These are phyloP conservation scores for Candida alai DNA, from an alignment of 805 yeast species.

Conservation along the genomic window DNA sequence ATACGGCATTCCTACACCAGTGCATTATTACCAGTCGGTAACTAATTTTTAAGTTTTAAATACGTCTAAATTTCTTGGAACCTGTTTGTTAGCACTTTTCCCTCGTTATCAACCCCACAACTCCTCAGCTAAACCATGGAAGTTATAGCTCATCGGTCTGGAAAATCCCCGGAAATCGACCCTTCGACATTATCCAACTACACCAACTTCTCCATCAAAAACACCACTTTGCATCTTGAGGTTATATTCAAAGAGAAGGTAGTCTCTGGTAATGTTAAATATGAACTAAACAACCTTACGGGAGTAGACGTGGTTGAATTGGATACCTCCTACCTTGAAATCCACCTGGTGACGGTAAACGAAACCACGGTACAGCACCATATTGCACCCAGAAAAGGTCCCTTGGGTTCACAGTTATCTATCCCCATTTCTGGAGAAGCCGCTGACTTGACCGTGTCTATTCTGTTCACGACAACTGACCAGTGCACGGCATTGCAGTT, in stretches of 20 bases:
- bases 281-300: conserved; percentile 33
- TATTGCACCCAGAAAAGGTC: conserved; percentile 42
- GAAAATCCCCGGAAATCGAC: conserved; percentile 60
- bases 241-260: conserved; percentile 52
- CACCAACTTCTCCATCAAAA: conserved; percentile 42
- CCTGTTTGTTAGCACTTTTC: too few species aligned
- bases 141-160: too few species aligned
- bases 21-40: too few species aligned
- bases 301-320: conserved; percentile 43
- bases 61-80: too few species aligned
- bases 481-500: conserved; percentile 85
- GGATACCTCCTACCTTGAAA: conserved; percentile 62
- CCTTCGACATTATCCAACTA: conserved; percentile 81
- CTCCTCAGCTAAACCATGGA: too few species aligned
- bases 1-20: too few species aligned
- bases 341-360: conserved; percentile 27
- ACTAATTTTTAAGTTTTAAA: too few species aligned
- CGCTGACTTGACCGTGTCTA: conserved; percentile 7
- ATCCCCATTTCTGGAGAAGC: conserved; percentile 4
- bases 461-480: conserved; percentile 67
- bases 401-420: conserved; percentile 48
- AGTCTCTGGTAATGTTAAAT: conserved; percentile 54
- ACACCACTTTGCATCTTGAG: conserved; percentile 50
- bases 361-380: conserved; percentile 23
- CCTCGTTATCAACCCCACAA: too few species aligned